phyloP scores from a whole-genome alignment of 805 yeast genomes.

The Komagataella phaffii region DNA sequence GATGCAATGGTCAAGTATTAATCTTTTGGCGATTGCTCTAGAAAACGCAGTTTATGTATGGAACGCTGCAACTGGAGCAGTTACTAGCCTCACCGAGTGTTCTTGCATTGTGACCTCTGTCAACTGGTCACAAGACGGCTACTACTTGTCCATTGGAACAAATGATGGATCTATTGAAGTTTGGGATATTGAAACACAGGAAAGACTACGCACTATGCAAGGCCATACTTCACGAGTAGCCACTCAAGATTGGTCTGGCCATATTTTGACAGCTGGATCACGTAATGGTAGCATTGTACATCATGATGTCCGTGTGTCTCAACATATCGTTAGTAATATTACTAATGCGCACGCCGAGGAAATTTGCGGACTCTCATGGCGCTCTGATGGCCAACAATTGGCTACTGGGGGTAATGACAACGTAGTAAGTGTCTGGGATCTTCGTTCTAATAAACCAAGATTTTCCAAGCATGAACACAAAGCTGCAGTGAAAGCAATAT shows the following conservation, averaged over 20 bases:
- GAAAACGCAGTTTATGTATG: constrained; percentile 78
- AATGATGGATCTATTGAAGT: constrained; percentile 79
- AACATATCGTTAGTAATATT: constrained; percentile 52
- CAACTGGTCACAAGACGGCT: constrained; percentile 86
- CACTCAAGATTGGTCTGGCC: constrained; percentile 74
- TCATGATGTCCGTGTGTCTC: constrained; percentile 79
- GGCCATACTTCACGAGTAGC: constrained; percentile 70
- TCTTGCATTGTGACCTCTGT: constrained; percentile 53
- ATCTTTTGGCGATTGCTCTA: constrained; percentile 78
- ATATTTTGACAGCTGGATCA: constrained; percentile 76
- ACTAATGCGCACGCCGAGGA: constrained; percentile 64
- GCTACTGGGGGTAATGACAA: constrained; percentile 95
- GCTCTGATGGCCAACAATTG: constrained; percentile 70
- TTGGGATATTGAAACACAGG: constrained; percentile 78
- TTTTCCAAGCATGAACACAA: constrained; percentile 69
- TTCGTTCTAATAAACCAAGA: constrained; percentile 52
- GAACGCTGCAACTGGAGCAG: constrained; percentile 80
- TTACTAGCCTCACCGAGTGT: constrained; percentile 48
- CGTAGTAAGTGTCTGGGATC: constrained; percentile 87
- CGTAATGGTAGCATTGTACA: constrained; percentile 73
- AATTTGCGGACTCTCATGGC: constrained; percentile 84
- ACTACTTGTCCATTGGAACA: constrained; percentile 71
- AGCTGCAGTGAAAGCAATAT: constrained; percentile 91
- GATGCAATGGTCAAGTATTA: constrained; percentile 75
- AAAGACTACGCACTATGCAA: constrained; percentile 68